Base-by-base conservation (phyloP, 2,329 filamentous ascomycete species). In the Teratosphaeria destructans region DNA sequence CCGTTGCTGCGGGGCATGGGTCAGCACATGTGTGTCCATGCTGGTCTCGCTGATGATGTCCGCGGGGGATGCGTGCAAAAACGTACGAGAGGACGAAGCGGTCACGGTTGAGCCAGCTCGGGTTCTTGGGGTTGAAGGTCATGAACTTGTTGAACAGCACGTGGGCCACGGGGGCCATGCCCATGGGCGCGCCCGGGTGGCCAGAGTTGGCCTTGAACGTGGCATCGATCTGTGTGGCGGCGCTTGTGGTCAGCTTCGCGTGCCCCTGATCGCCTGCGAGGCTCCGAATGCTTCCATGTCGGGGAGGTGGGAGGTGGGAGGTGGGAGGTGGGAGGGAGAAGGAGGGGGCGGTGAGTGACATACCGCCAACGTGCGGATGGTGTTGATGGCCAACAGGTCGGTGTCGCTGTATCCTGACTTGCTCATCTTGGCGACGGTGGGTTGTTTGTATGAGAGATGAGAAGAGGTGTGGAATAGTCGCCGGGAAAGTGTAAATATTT, bases 81-180 rank as follows among this genome's bases (percentile, higher is more conserved):
- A 61, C 92, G 84, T 85, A 96, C 92, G 94, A 99, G 76, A 99
- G 91, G 64, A 99, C 91, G 74, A 99, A 99, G 77, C 94, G 89
- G 80, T 99, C 94, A 74, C 94, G 88, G 85, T 97, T 97, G 71
- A 94, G 73, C 92, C 92, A 99, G 66, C 90, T 83, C 70, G 94
- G 90, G 85, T 96, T 96, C 87, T 96, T 95, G 72, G 94, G 94
- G 87, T 97, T 99, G 85, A 96, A 99, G 77, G 81, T 95, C 90
- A 99, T 90, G 84, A 96, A 95, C 79, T 94, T 95, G 85, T 96
- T 95, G 82, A 90, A 99, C 66, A 99, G 85, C 72, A 97, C 90
- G 83, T 97, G 94, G 77, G 94, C 87, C 73, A 92, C 86, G 64
- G 94, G 93, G 73, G 94, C 94, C 90, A 97, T 83, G 74, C 85